These are phyloP conservation scores for Lithocarpus polystachyus DNA, from an alignment of 306 rosid species.

Conservation along the genomic window DNA sequence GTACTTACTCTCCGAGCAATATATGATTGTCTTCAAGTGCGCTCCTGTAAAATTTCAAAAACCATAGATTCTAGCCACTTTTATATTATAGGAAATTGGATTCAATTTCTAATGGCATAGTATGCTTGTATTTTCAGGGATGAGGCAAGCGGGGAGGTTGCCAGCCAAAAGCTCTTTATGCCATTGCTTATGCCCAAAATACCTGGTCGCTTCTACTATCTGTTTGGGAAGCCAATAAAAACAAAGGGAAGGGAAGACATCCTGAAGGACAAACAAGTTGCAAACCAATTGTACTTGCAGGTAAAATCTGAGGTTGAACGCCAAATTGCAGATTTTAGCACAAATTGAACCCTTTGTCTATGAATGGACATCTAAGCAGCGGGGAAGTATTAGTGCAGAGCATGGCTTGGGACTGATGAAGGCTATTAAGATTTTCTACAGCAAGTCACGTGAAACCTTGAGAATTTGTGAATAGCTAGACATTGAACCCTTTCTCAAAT, in stretches of 20 bases:
- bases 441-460: too few species aligned
- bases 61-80: neutral
- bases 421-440: too few species aligned
- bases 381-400: too few species aligned
- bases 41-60: neutral
- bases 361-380: too few species aligned
- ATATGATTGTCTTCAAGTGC: neutral
- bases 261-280: conserved; percentile 59
- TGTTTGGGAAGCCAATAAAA: conserved; percentile 82
- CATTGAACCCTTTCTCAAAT: too few species aligned
- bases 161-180: conserved; percentile 19
- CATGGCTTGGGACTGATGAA: too few species aligned
- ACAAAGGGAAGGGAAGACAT: conserved; percentile 66
- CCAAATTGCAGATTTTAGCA: too few species aligned
- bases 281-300: conserved; percentile 66
- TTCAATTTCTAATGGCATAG: neutral
- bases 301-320: conserved; percentile 72
- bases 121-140: conserved; percentile 32
- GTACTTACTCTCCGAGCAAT: conserved; percentile 29
- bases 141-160: conserved; percentile 56
- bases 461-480: too few species aligned
- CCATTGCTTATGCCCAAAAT: conserved; percentile 63
- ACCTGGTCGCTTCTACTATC: conserved; percentile 80
- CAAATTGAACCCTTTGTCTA: too few species aligned
- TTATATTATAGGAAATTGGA: neutral